Evolutionary conservation across 257 asterid species (phyloP), one percentile per base, ranked within the genome.

Genomic region (Nicotiana paniculata): DNA sequence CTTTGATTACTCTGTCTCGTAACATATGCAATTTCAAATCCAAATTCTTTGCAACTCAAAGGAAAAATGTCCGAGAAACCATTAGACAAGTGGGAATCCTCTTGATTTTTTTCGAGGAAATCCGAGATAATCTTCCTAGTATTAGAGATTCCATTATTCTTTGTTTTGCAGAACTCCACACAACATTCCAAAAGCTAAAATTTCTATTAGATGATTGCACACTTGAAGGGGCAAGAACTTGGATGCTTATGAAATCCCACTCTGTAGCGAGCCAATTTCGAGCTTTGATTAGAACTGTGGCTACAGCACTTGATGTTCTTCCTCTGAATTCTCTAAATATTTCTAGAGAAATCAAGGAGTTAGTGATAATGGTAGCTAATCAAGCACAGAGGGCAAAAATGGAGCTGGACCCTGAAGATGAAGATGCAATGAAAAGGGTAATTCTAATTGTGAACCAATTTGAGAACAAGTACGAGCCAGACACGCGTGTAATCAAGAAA

Each of bases 161-260:
- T 11, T 86, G 91, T 86, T 81, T 93, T 79, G 87, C 97, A 55
- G 97, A 93, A 85, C 95, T 93, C 30, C 97, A 93, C 77, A 35
- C 83, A 55, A 88, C 92, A 6, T 86, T 92, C 4, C 97, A 92
- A 74, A 92, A 85, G 79, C 64, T 91, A n/a, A 88, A 77, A 13
- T 90, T 90, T 53, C 62, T 93, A 69, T 79, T 92, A 3, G 91
- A 85, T n/a, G 97, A 93, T 78, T 92, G 97, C 88, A 53, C 88
- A 3, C 83, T 91, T 3, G 94, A 89, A 7, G 97, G 91, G 15
- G 91, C 92, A 9, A 89, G 84, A 33, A 1, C 80, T 4, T 84
- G 90, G 85, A 86, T 93, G 30, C 87, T 93, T 24, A 93, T 91
- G 97, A 92, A 88, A 64, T 85, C 93, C 4, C 87, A 90, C 78